Percentiles rank a stretch among this genome's conserved stretches.
phyloP scores from a whole-genome alignment of 1,284 basidiomycete genomes.

The Pseudozyma sp. region DNA sequence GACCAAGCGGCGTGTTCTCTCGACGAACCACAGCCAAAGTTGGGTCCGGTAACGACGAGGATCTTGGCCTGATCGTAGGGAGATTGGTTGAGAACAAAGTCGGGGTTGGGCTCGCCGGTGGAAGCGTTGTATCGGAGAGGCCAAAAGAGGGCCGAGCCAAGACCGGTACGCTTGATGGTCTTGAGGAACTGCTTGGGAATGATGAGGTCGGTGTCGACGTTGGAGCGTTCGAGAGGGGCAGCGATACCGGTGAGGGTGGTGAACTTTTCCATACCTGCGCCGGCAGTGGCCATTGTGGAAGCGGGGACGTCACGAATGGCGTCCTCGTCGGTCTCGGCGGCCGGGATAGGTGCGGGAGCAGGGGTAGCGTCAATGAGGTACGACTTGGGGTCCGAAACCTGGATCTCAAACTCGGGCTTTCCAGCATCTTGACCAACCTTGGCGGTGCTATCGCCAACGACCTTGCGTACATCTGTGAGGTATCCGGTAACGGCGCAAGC shows the following conservation, averaged over 20 bases:
- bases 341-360: constrained; percentile 38
- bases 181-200: constrained; percentile 68
- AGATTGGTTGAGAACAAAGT: constrained; percentile 63
- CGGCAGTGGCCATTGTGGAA: constrained; percentile 34
- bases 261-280: constrained; percentile 62
- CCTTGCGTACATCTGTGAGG: constrained; percentile 67
- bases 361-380: constrained; percentile 55
- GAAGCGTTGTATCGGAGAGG: constrained; percentile 64
- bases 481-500: constrained; percentile 66
- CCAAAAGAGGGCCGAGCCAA: constrained; percentile 65
- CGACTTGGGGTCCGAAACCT: constrained; percentile 58
- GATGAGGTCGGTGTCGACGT: constrained; percentile 68
- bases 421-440: constrained; percentile 54
- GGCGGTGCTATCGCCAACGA: constrained; percentile 35
- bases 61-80: constrained; percentile 62
- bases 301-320: constrained; percentile 51
- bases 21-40: constrained; percentile 66
- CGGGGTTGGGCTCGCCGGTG: constrained; percentile 56
- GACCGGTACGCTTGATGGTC: constrained; percentile 67
- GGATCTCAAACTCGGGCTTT: constrained; percentile 54
- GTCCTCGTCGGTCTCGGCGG: constrained; percentile 54
- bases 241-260: constrained; percentile 64
- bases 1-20: constrained; percentile 67
- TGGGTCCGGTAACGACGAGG: constrained; percentile 61
- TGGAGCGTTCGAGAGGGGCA: constrained; percentile 64